Base-by-base conservation (phyloP, 345 rosid genomes). In the Bruguiera gymnorhiza region DNA sequence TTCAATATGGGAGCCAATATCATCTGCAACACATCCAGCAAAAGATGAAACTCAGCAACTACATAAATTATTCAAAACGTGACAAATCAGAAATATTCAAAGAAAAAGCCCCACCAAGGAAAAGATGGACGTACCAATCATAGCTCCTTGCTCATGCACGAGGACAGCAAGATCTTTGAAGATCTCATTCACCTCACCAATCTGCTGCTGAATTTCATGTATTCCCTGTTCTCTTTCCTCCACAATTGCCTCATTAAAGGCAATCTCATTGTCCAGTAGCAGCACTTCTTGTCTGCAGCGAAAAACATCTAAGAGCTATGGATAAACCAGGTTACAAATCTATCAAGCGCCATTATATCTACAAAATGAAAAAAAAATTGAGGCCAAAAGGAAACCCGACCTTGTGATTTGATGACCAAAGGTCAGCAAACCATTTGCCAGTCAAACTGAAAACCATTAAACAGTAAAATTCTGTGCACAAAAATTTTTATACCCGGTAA, bases 221-320 rank as follows among this genome's bases (percentile, higher is more conserved):
- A 92, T 90, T 71, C 98, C 97, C 52, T 87, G 97, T 61, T 96
- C 98, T 80, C 98, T 86, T 81, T 95, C 99, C 68, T 95, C 98
- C 54, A 92, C 90, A 30, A 92, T 65, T 64, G 98, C 98, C 67
- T 92, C 99, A 60, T 96, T 89, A 65, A 96, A 96, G 24, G 82
- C 82, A 71, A 96, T 89, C 86, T 92, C 98, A 73, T 96, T 92
- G 71, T 96, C 98, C 85, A 90, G 73, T 37, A 90, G 73, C 51
- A 90, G 29, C 66, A 90, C 90, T 74, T 95, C 96, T 75, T 92
- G 98, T 76, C 98, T 92, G 82, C 80, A 80, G 57, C 55, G 75
- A 65, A 52, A 65, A 71, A 50, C 60, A 63, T 54, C 69, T 7
- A 34, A 62, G 52, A 59, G 52, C 27, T 53, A 64, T 48, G 46